Evolutionary conservation across 805 yeast genomes (phyloP).

Genomic region (Yamadazyma ubonensis): DNA sequence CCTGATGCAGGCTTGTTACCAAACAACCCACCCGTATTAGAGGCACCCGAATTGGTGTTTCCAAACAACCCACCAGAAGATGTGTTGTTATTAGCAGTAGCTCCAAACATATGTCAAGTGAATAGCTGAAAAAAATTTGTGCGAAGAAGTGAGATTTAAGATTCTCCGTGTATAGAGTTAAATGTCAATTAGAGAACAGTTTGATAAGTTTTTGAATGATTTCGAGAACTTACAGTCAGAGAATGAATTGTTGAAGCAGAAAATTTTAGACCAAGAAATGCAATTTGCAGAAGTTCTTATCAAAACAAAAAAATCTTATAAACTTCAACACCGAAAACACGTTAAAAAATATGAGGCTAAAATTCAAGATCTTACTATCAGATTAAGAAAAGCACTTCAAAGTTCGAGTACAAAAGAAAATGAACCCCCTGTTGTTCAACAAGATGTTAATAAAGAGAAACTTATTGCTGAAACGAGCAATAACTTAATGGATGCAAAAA

Average conservation of each 20-base stretch:
- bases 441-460: not conserved
- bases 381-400: conserved; percentile 1
- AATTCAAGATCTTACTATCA: conserved; percentile 9
- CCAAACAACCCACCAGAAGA: not conserved
- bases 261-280: not conserved
- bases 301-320: conserved; percentile 12
- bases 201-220: conserved; percentile 9
- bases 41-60: not conserved
- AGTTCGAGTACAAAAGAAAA: conserved; percentile 6
- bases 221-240: conserved; percentile 8
- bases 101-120: conserved; percentile 6
- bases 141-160: conserved; percentile 3
- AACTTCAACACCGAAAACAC: conserved; percentile 14
- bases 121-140: conserved; percentile 3
- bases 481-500: conserved; percentile 2
- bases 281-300: conserved; percentile 4
- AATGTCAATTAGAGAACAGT: conserved; percentile 9
- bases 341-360: conserved; percentile 13
- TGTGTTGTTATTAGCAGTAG: conserved; percentile 7
- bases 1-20: conserved; percentile 12
- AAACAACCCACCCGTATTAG: conserved; percentile 7
- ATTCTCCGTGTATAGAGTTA: not conserved
- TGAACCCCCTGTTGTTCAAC: not conserved
- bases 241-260: not conserved
- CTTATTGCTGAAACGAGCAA: too few relatives aligned